phyloP scores from a whole-genome alignment of 2,329 filamentous ascomycete genomes.

The Leptosphaerulina australis region DNA sequence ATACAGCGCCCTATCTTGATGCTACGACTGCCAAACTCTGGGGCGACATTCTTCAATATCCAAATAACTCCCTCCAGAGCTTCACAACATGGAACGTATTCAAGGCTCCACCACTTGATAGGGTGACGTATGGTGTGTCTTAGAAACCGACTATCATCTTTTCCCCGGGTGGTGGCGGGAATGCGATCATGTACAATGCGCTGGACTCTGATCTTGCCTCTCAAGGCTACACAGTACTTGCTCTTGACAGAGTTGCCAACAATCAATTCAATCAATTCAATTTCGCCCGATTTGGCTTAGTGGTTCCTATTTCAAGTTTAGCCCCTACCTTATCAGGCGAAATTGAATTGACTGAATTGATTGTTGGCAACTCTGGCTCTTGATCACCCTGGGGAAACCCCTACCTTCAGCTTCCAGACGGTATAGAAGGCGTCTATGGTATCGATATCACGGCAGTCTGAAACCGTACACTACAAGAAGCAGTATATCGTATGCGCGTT shows the following conservation, averaged over 20 bases:
- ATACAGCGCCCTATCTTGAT: conserved; percentile 30
- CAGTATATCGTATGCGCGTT: conserved; percentile 26
- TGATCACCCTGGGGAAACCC: conserved; percentile 30
- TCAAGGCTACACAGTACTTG: conserved; percentile 25
- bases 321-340: too few relatives aligned
- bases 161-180: conserved; percentile 26
- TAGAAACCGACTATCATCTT: conserved; percentile 26
- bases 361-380: conserved; percentile 23
- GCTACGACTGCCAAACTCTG: conserved; percentile 28
- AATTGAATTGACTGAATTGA: too few relatives aligned
- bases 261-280: too few relatives aligned
- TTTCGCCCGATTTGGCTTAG: too few relatives aligned
- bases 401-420: conserved; percentile 22
- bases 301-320: too few relatives aligned
- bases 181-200: conserved; percentile 18
- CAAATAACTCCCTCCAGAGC: conserved; percentile 11
- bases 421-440: conserved; percentile 15
- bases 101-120: conserved; percentile 20
- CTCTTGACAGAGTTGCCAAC: too few relatives aligned
- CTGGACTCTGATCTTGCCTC: conserved; percentile 24
- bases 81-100: conserved; percentile 21
- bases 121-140: background rate
- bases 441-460: conserved; percentile 20
- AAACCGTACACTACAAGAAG: conserved; percentile 13
- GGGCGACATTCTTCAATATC: conserved; percentile 16